Conservation (phyloP, 345 rosid genomes). For the Passiflora organensis region DNA sequence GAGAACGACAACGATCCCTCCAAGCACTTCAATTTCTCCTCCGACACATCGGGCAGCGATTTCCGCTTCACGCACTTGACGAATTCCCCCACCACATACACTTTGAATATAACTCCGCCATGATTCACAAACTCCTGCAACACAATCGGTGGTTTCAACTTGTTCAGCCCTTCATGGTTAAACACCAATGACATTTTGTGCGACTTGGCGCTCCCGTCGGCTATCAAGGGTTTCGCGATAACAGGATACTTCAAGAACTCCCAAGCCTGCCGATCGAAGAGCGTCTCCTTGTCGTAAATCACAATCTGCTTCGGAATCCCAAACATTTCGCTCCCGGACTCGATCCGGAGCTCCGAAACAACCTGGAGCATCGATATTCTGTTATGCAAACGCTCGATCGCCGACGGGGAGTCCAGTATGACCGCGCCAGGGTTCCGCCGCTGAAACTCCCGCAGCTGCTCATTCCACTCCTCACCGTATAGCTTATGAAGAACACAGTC, state of each 20-base stretch:
- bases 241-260: conserved; percentile 48
- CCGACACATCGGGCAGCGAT: conserved; percentile 53
- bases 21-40: conserved; percentile 36
- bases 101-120: conserved; percentile 63
- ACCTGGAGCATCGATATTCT: conserved; percentile 62
- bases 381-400: conserved; percentile 47
- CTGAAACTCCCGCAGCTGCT: conserved; percentile 32
- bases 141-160: conserved; percentile 50
- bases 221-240: conserved; percentile 57
- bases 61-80: conserved; percentile 55
- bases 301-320: conserved; percentile 60
- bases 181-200: conserved; percentile 57
- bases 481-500: conserved; percentile 60
- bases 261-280: conserved; percentile 32
- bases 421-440: conserved; percentile 30
- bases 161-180: conserved; percentile 45
- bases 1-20: conserved; percentile 48
- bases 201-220: conserved; percentile 50
- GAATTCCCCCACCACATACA: conserved; percentile 49
- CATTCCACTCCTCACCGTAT: conserved; percentile 45
- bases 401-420: conserved; percentile 39
- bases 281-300: conserved; percentile 41
- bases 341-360: conserved; percentile 39
- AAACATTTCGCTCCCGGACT: conserved; percentile 25
- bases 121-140: conserved; percentile 64